phyloP scores from a whole-genome alignment of 106 monocot genomes.

The Posidonia australis region DNA sequence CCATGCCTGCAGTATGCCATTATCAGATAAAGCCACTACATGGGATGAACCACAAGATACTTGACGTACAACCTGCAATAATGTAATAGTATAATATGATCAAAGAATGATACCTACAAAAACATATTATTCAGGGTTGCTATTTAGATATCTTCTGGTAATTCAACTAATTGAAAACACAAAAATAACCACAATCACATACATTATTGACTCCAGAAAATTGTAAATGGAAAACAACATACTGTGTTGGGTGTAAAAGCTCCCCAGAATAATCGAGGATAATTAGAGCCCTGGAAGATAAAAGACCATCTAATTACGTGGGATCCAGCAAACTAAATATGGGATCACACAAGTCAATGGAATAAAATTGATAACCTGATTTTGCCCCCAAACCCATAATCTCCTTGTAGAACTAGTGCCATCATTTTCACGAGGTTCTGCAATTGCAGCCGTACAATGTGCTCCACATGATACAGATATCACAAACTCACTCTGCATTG shows the following conservation, averaged over 20 bases:
- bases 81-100: not conserved
- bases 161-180: no score
- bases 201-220: not conserved
- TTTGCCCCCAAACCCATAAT: conserved; percentile 99
- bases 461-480: conserved; percentile 91
- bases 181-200: no score
- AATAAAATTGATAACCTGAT: conserved; percentile 50
- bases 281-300: conserved; percentile 61
- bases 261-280: conserved; percentile 75
- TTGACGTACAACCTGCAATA: conserved; percentile 55
- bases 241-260: conserved; percentile 75
- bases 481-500: conserved; percentile 61
- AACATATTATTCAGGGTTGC: not conserved
- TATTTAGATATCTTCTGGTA: not conserved
- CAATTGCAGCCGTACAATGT: conserved; percentile 82
- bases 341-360: not conserved
- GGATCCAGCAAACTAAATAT: conserved; percentile 1
- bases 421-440: conserved; percentile 76
- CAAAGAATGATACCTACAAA: not conserved
- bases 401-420: conserved; percentile 45
- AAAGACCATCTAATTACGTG: not conserved
- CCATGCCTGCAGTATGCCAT: conserved; percentile 93
- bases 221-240: conserved; percentile 11
- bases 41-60: conserved; percentile 94
- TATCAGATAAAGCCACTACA: conserved; percentile 85